Evolutionary conservation across 345 rosid genomes (phyloP).

Genomic region (Barbarea vulgaris): DNA sequence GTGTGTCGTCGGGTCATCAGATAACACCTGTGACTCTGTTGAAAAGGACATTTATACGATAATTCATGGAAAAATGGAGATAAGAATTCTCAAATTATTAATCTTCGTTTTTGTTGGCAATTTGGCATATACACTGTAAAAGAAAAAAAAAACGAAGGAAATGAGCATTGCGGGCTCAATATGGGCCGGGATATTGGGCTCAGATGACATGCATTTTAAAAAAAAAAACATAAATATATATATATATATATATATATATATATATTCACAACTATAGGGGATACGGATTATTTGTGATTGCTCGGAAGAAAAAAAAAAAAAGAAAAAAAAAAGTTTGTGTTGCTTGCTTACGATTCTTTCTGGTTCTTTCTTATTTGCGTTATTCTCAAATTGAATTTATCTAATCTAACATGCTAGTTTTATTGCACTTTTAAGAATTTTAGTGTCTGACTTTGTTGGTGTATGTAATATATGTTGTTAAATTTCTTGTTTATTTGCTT

Average conservation of each 20-base stretch:
- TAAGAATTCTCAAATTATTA: not conserved
- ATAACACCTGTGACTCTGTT: constrained; percentile 23
- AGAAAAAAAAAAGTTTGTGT: not conserved
- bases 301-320: too few species aligned
- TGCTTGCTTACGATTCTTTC: not conserved
- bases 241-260: too few species aligned
- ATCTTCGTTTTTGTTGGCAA: not conserved
- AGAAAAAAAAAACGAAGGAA: not conserved
- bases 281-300: not conserved
- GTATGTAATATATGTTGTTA: too few species aligned
- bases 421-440: not conserved
- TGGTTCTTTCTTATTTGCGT: not conserved
- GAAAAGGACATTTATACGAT: not conserved
- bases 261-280: not conserved
- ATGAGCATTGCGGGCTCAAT: not conserved
- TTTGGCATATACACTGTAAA: not conserved
- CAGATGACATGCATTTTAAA: not conserved
- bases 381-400: not conserved
- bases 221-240: too few species aligned
- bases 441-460: not conserved
- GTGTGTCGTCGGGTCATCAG: constrained; percentile 20
- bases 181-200: not conserved
- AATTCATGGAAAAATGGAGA: not conserved
- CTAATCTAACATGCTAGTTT: not conserved
- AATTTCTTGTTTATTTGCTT: not conserved